A percentile compares a stretch with the other conserved stretches of the same genome.
Conservation (phyloP, 768 basidiomycete species). For the Phaeotremella fagi region DNA sequence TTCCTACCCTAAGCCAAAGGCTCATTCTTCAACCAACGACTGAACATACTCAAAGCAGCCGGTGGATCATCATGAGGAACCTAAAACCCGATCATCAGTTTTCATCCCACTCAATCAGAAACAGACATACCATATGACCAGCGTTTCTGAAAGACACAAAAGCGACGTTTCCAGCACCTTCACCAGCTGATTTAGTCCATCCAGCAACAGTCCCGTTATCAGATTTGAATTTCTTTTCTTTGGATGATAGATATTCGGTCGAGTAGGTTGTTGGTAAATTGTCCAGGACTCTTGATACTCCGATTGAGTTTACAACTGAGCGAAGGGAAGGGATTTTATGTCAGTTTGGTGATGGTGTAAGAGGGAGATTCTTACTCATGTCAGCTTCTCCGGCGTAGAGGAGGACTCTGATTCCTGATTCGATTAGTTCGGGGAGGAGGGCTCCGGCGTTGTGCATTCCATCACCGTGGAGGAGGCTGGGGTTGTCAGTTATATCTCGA, state of each 20-base stretch:
- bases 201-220: slow-evolving; percentile 60
- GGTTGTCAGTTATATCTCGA: not conserved
- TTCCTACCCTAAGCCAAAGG: slow-evolving; percentile 36
- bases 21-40: slow-evolving; percentile 50
- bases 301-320: slow-evolving; percentile 39
- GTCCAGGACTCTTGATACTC: slow-evolving; percentile 50
- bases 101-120: no score
- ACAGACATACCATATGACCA: slow-evolving; percentile 60
- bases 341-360: slow-evolving; percentile 1
- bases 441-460: slow-evolving; percentile 74
- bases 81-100: slow-evolving; percentile 53
- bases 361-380: slow-evolving; percentile 33
- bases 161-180: slow-evolving; percentile 74
- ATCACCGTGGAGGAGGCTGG: slow-evolving; percentile 66
- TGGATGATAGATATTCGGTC: slow-evolving; percentile 57
- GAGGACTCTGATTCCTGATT: slow-evolving; percentile 74
- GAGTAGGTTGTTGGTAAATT: slow-evolving; percentile 65
- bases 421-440: slow-evolving; percentile 72
- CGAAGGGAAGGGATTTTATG: not conserved
- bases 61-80: slow-evolving; percentile 86
- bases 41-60: slow-evolving; percentile 63
- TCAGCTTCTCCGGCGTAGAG: slow-evolving; percentile 69
- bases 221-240: slow-evolving; percentile 56
- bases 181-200: slow-evolving; percentile 65
- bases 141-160: slow-evolving; percentile 74